Conservation (phyloP, 2,329 filamentous ascomycete genomes). For the Rhinocladiella mackenziei region DNA sequence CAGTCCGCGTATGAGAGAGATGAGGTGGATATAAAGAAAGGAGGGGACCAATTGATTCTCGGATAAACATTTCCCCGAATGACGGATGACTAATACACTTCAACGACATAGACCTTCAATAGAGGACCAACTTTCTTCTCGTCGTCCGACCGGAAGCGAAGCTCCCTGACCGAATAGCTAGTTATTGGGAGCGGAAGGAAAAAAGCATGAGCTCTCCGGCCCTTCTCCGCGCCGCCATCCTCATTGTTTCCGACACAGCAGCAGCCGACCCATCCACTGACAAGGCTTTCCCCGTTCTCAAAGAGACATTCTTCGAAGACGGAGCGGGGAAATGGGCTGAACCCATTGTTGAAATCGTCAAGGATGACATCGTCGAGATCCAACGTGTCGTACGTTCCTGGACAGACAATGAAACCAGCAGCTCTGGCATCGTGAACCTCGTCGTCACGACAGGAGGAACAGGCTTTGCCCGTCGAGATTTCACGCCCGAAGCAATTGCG, state of each 20-base stretch:
- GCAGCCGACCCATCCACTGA: conserved; percentile 74
- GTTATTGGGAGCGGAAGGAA: not conserved
- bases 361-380: conserved; percentile 71
- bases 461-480: conserved; percentile 79
- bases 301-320: conserved; percentile 63
- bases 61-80: too few species aligned
- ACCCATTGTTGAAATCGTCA: conserved; percentile 66
- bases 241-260: conserved; percentile 89
- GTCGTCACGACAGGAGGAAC: conserved; percentile 89
- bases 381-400: conserved; percentile 68
- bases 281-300: conserved; percentile 63
- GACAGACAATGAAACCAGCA: conserved; percentile 58
- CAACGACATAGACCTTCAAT: too few species aligned
- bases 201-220: conserved; percentile 8
- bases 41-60: too few species aligned
- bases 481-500: conserved; percentile 84
- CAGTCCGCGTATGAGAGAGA: too few species aligned
- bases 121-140: too few species aligned
- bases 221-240: conserved; percentile 67
- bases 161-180: too few species aligned
- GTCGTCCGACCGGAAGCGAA: too few species aligned
- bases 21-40: too few species aligned
- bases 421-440: conserved; percentile 54
- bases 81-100: too few species aligned
- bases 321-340: conserved; percentile 70